Conservation (phyloP, 2,329 filamentous ascomycete genomes). For the Fusarium haematococcum region DNA sequence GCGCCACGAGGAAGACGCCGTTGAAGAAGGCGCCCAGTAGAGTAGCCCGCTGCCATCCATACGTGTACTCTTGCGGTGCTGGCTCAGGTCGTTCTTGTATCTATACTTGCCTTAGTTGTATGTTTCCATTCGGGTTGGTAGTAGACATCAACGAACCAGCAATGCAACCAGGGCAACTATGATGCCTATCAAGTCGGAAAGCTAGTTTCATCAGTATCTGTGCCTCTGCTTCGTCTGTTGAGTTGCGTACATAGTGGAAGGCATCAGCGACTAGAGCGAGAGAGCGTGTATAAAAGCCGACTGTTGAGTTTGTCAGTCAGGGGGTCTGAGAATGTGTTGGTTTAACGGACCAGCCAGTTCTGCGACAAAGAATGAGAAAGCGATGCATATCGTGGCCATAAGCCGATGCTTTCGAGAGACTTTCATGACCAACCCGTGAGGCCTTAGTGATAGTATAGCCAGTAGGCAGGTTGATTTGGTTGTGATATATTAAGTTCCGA, state of each 20-base stretch:
- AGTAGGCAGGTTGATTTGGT: neutral
- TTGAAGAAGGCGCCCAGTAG: constrained; percentile 85
- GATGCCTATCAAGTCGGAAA: constrained; percentile 79
- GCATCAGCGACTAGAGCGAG: constrained; percentile 81
- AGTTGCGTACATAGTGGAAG: constrained; percentile 72
- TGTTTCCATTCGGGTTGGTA: neutral
- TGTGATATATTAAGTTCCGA: neutral
- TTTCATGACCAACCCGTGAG: constrained; percentile 12
- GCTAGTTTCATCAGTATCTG: constrained; percentile 52
- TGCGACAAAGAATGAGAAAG: constrained; percentile 62
- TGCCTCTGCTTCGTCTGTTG: neutral
- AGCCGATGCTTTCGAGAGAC: constrained; percentile 58
- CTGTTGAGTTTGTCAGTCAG: constrained; percentile 46
- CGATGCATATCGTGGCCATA: constrained; percentile 61
- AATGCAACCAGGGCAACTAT: constrained; percentile 74
- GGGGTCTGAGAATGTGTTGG: neutral
- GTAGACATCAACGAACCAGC: constrained; percentile 57
- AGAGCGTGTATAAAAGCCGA: constrained; percentile 77
- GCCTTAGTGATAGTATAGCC: neutral
- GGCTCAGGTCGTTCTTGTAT: constrained; percentile 64
- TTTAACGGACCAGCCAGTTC: constrained; percentile 60
- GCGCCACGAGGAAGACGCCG: constrained; percentile 77
- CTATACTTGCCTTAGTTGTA: constrained; percentile 49
- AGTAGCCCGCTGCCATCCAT: constrained; percentile 82
- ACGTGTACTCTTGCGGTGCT: constrained; percentile 66